Evolutionary conservation across 352 stramenopile genomes (phyloP), one percentile per base, ranked within the genome.

Genomic region (Pythium graminicola): DNA sequence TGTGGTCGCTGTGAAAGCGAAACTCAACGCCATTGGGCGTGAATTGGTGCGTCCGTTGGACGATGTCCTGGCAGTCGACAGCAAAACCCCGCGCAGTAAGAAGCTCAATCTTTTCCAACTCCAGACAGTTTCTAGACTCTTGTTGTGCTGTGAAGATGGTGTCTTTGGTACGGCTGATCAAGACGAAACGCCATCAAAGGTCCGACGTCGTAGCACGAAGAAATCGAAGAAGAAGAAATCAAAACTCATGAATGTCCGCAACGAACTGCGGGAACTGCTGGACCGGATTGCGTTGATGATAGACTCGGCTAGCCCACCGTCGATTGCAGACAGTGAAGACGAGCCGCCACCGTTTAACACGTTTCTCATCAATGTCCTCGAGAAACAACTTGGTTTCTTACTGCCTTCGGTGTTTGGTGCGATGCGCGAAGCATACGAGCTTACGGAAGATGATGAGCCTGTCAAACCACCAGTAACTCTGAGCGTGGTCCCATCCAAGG

Each of bases 261-360:
- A n/a, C n/a, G 80, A 93, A 62, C 70, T 89, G 22, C 64, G 73
- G 16, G 63, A 67, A 9, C 62, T 93, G 5, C 44, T 91, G 55
- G 81, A 89, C n/a, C 72, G 77, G 10, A 69, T 91, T 16, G 82
- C 82, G 14, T 58, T 93, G 55, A 60, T 88, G 16, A 57, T 91
- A 40, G 82, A 91, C 28, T 79, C 80, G 9, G 76, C 73, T 0
- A 89, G 82, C 24, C 76, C 76, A 19, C 63, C 72, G 23, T 85
- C 73, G 16, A 69, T 88, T 44, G 72, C 58, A 14, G 81, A 84
- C 19, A 75, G 75, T 17, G 75, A 86, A 26, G 76, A 86, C 28
- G 61, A 64, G 16, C 73, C 65, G 11, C 86, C 83, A 22, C 78
- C 78, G 10, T 93, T 93, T 54, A 75, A 87, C 29, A 46, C 73